Evolutionary conservation across 495 filamentous ascomycete species (phyloP).

Genomic region (Cairneyella variabilis): DNA sequence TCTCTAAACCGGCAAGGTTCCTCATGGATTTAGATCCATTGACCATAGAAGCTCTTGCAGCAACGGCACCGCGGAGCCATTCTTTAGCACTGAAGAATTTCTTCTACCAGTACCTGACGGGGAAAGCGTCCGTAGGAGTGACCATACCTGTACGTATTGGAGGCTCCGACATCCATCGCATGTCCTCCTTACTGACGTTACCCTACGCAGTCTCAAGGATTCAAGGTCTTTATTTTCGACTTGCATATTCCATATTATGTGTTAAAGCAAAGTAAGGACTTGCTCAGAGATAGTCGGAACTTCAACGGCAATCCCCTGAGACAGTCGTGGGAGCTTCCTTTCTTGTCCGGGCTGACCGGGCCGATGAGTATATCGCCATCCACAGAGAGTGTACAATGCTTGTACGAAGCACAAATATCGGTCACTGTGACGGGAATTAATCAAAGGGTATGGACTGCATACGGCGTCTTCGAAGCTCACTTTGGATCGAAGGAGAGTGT

Average conservation of each 20-base stretch:
- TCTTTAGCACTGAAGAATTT: neutral
- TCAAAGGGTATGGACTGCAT: neutral
- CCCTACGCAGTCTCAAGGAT: neutral
- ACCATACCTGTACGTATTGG: neutral
- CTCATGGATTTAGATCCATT: neutral
- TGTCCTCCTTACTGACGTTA: neutral
- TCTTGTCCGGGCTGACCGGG: neutral
- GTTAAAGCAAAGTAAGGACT: neutral
- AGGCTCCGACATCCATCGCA: too few species aligned
- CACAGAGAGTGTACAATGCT: neutral
- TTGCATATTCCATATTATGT: neutral
- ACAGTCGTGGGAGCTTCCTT: neutral
- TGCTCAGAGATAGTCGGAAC: neutral
- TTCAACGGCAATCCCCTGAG: neutral
- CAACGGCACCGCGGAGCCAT: neutral
- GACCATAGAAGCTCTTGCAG: neutral
- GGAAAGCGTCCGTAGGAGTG: neutral
- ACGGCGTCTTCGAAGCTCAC: neutral
- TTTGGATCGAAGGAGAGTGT: neutral
- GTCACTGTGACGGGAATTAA: neutral
- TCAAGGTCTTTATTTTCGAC: neutral
- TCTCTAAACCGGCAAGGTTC: neutral
- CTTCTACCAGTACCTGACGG: neutral
- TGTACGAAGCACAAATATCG: neutral
- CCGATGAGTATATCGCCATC: neutral